Conservation (phyloP, 306 rosid species). For the Canavalia gladiata region DNA sequence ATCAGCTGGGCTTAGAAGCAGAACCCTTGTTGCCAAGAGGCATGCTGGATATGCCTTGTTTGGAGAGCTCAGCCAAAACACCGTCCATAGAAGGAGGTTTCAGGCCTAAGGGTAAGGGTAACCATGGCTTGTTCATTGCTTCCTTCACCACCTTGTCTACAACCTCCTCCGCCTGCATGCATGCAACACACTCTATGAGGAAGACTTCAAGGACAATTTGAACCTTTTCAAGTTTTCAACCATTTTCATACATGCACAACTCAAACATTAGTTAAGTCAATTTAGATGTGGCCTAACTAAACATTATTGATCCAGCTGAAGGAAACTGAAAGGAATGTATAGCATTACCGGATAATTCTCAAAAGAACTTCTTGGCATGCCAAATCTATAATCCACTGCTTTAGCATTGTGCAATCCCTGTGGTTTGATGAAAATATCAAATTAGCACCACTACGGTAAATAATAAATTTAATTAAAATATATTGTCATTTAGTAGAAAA, state of each 20-base stretch:
- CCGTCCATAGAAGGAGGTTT: slow-evolving; percentile 91
- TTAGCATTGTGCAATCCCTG: slow-evolving; percentile 64
- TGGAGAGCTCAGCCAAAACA: slow-evolving; percentile 81
- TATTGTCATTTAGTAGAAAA: too few relatives aligned
- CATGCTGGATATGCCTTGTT: slow-evolving; percentile 75
- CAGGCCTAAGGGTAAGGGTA: slow-evolving; percentile 90
- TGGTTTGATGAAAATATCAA: slow-evolving; percentile 29
- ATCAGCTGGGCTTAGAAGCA: slow-evolving; percentile 24
- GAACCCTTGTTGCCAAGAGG: slow-evolving; percentile 53
- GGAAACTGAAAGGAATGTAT: slow-evolving; percentile 30
- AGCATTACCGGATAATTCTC: slow-evolving; percentile 80
- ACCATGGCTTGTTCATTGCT: slow-evolving; percentile 95
- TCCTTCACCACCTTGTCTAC: slow-evolving; percentile 88
- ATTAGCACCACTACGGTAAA: slow-evolving; percentile 15
- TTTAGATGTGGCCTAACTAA: neutral
- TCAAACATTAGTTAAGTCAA: neutral
- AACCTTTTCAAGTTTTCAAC: neutral
- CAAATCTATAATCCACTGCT: slow-evolving; percentile 53
- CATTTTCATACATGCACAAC: slow-evolving; percentile 18
- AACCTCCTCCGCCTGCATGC: slow-evolving; percentile 84
- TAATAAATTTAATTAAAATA: too few relatives aligned
- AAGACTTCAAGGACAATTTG: neutral
- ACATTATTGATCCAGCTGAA: neutral
- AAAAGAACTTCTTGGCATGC: slow-evolving; percentile 58
- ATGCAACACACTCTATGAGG: slow-evolving; percentile 9